Evolutionary conservation across 257 asterid genomes (phyloP).

Genomic region (Solanum commersonii): DNA sequence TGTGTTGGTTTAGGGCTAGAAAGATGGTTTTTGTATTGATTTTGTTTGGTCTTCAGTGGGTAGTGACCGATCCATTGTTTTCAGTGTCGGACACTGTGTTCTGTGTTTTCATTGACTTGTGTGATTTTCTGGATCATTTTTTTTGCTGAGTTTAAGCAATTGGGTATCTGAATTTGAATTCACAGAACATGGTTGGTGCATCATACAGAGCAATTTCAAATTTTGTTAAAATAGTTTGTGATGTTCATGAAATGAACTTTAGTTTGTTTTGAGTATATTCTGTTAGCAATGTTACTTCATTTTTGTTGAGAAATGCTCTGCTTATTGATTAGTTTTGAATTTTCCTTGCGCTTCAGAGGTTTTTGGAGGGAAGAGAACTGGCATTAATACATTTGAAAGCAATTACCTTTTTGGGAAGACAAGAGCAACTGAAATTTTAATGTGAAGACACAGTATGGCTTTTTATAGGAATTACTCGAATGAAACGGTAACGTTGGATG

Average conservation of each 20-base stretch:
- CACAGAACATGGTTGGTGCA: background rate
- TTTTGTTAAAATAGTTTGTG: background rate
- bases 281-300: background rate
- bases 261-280: background rate
- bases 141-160: background rate
- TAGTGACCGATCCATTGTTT: conserved; percentile 6
- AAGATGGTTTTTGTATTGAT: background rate
- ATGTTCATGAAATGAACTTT: background rate
- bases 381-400: conserved; percentile 4
- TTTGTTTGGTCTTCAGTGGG: background rate
- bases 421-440: conserved; percentile 8
- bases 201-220: background rate
- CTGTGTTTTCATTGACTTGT: background rate
- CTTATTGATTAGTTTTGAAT: background rate
- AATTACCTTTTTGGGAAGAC: conserved; percentile 3
- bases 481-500: conserved; percentile 39
- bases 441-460: conserved; percentile 51
- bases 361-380: conserved; percentile 28
- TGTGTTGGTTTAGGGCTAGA: background rate
- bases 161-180: background rate
- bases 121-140: background rate
- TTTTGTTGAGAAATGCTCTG: background rate
- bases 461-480: conserved; percentile 43
- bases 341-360: conserved; percentile 9
- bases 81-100: background rate